phyloP scores from a whole-genome alignment of 2,329 filamentous ascomycete species.

The Escovopsis sp. region DNA sequence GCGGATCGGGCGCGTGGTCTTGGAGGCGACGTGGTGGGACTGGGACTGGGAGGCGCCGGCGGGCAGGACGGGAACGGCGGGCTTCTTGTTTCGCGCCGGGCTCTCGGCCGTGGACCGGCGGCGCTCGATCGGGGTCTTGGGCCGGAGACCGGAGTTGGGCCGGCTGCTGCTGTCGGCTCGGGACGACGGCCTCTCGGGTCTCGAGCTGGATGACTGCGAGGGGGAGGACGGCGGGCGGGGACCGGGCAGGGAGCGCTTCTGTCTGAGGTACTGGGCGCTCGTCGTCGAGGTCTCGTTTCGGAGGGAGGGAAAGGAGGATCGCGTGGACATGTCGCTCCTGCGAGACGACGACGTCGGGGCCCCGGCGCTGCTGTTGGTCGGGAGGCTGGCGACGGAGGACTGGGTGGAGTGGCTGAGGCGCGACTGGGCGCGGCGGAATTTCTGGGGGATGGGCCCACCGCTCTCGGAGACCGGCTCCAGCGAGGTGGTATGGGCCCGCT shows the following conservation, averaged over 20 bases:
- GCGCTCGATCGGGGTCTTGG: conserved; percentile 58
- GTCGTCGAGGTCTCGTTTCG: conserved; percentile 49
- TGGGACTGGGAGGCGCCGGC: conserved; percentile 58
- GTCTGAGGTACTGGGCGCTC: conserved; percentile 45
- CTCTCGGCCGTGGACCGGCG: conserved; percentile 32
- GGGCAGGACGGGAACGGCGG: conserved; percentile 61
- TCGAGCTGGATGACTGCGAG: conserved; percentile 29
- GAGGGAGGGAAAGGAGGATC: conserved; percentile 37
- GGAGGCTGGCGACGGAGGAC: conserved; percentile 49
- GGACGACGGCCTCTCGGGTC: conserved; percentile 45
- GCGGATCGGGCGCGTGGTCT: conserved; percentile 53
- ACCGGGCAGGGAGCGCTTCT: conserved; percentile 49
- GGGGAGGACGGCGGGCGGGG: conserved; percentile 38
- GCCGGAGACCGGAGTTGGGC: conserved; percentile 38
- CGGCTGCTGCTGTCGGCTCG: conserved; percentile 34
- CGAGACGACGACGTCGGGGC: conserved; percentile 47
- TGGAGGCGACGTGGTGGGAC: conserved; percentile 64
- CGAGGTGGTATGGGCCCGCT: conserved; percentile 51
- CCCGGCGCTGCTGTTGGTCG: conserved; percentile 43
- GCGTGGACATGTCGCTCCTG: conserved; percentile 41
- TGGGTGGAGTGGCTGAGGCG: conserved; percentile 54
- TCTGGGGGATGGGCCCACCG: conserved; percentile 49
- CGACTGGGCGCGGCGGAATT: conserved; percentile 47
- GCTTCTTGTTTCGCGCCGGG: conserved; percentile 38
- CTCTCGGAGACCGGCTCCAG: conserved; percentile 91